These are phyloP conservation scores for Halophytophthora polymorphica DNA, from an alignment of 352 stramenopile species.

Conservation along the genomic window DNA sequence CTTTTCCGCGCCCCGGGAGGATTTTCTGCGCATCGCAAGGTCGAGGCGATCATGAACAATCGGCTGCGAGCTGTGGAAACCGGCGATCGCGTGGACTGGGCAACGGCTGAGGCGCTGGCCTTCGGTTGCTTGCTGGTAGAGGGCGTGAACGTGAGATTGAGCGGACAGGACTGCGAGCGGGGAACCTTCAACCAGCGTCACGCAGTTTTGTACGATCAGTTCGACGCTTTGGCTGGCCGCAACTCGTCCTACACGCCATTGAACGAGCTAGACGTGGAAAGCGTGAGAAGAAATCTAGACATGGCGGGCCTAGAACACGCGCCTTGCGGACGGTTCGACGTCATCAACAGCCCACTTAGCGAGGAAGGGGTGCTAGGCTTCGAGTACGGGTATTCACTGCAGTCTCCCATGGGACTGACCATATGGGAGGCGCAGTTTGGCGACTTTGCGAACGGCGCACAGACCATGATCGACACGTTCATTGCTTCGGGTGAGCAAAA, in stretches of 20 bases:
- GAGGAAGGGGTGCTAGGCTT: conserved; percentile 86
- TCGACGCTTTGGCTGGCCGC: conserved; percentile 59
- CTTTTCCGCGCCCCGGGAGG: conserved; percentile 77
- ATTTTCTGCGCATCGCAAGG: conserved; percentile 84
- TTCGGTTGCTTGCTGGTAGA: conserved; percentile 85
- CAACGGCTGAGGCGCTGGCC: conserved; percentile 83
- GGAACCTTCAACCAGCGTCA: conserved; percentile 90
- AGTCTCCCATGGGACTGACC: conserved; percentile 68
- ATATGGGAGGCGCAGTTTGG: conserved; percentile 94
- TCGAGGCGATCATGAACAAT: conserved; percentile 87
- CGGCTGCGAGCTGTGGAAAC: conserved; percentile 74
- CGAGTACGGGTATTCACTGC: conserved; percentile 85
- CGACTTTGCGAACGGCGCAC: conserved; percentile 86
- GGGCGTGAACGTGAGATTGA: conserved; percentile 80
- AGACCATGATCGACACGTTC: conserved; percentile 89
- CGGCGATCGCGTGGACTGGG: conserved; percentile 84
- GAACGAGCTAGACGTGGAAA: conserved; percentile 69
- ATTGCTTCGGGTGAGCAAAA: conserved; percentile 83
- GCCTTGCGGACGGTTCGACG: conserved; percentile 50
- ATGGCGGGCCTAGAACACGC: conserved; percentile 42
- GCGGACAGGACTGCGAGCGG: conserved; percentile 86
- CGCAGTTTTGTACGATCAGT: conserved; percentile 87
- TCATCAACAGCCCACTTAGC: conserved; percentile 81
- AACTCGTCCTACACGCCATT: conserved; percentile 95
- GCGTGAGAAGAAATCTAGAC: conserved; percentile 38